phyloP scores from a whole-genome alignment of 2,329 filamentous ascomycete genomes.

The Ophiostoma sp. region DNA sequence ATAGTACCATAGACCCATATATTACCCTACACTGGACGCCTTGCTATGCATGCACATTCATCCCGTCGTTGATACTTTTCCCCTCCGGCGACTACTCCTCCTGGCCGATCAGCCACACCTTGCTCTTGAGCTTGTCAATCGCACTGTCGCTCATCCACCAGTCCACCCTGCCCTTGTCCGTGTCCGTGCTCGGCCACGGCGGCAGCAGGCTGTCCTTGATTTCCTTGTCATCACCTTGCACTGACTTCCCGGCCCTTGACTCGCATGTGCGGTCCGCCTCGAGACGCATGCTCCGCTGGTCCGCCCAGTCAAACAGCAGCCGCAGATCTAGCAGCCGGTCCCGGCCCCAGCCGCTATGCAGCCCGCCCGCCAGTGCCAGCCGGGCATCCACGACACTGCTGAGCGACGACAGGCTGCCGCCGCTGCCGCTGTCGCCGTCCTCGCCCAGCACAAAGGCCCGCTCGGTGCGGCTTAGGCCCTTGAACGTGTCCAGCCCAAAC shows the following conservation, averaged over 20 bases:
- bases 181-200: constrained; percentile 21
- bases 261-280: constrained; percentile 23
- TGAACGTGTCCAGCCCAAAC: constrained; percentile 56
- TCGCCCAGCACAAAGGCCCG: constrained; percentile 53
- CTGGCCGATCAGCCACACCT: constrained; percentile 47
- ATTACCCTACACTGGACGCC: too few species aligned
- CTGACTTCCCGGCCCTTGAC: constrained; percentile 20
- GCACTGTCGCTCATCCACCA: constrained; percentile 55
- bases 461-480: constrained; percentile 58
- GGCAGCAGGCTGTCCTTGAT: not conserved
- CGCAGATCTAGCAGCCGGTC: constrained; percentile 45
- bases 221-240: too few species aligned
- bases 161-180: constrained; percentile 30
- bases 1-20: too few species aligned
- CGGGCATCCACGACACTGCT: constrained; percentile 60
- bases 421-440: not conserved
- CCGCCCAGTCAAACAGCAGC: constrained; percentile 53
- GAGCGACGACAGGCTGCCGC: constrained; percentile 36
- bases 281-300: constrained; percentile 34
- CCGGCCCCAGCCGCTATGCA: constrained; percentile 37
- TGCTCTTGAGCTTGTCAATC: constrained; percentile 51
- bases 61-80: too few species aligned
- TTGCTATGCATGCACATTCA: too few species aligned
- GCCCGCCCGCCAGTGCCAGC: constrained; percentile 56
- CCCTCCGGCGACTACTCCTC: constrained; percentile 23